Conservation (phyloP, 1,139 yeast genomes). For the Waltiozyma sp. region DNA sequence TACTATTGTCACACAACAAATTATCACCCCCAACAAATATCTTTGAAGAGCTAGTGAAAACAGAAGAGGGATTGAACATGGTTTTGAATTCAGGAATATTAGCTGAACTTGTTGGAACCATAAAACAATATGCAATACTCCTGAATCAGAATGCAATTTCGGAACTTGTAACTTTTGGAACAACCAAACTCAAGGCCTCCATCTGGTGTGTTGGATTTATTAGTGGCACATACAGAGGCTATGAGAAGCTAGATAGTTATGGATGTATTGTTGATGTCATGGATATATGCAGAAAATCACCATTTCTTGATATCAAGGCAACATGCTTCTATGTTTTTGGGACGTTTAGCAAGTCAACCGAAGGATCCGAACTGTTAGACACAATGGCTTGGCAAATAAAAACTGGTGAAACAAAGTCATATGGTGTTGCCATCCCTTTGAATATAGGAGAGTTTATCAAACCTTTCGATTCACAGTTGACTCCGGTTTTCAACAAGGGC, state of each 20-base stretch:
- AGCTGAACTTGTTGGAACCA: constrained; percentile 29
- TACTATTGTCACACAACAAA: constrained; percentile 13
- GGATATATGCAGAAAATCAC: constrained; percentile 39
- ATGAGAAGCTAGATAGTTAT: constrained; percentile 52
- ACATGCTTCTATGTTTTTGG: constrained; percentile 75
- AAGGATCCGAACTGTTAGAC: constrained; percentile 80
- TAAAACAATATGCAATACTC: constrained; percentile 23
- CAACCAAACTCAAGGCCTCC: constrained; percentile 53
- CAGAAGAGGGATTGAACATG: constrained; percentile 65
- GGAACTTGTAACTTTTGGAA: constrained; percentile 19
- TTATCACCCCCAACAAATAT: constrained; percentile 48
- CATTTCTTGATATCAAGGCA: constrained; percentile 57
- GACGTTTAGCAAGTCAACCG: constrained; percentile 56
- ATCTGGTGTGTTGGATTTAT: constrained; percentile 86
- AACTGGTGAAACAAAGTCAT: constrained; percentile 37
- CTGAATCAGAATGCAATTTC: constrained; percentile 5
- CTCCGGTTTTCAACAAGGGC: constrained; percentile 2
- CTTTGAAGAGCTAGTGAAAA: constrained; percentile 68
- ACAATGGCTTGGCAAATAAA: constrained; percentile 69
- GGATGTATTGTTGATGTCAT: constrained; percentile 46
- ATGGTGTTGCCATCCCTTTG: constrained; percentile 47
- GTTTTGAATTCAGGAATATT: constrained; percentile 38
- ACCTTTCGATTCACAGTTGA: constrained; percentile 1
- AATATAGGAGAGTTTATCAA: constrained; percentile 12
- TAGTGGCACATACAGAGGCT: constrained; percentile 59